Evolutionary conservation across 805 yeast genomes (phyloP).

Genomic region (Kluyveromyces wickerhamii): DNA sequence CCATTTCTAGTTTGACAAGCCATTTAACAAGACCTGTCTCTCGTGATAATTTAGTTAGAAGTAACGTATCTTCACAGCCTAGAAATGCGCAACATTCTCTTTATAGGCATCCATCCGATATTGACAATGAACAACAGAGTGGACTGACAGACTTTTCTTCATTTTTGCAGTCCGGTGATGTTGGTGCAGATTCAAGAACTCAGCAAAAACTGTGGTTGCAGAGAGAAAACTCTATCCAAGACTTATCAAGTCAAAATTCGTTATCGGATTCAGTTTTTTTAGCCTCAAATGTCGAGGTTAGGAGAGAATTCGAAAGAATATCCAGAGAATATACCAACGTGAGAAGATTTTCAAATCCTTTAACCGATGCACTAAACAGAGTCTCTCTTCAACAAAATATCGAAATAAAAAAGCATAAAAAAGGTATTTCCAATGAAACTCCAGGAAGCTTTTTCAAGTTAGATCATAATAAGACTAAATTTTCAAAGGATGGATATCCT

Average conservation of each 20-base stretch:
- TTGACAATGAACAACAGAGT: not conserved
- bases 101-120: not conserved
- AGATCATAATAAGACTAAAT: not conserved
- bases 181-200: slow-evolving; percentile 55
- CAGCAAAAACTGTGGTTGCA: slow-evolving; percentile 83
- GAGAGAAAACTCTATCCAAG: slow-evolving; percentile 64
- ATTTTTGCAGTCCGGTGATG: slow-evolving; percentile 32
- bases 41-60: slow-evolving; percentile 8
- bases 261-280: slow-evolving; percentile 25
- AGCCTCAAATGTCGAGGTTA: slow-evolving; percentile 46
- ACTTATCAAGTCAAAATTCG: slow-evolving; percentile 32
- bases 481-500: not conserved
- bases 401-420: slow-evolving; percentile 10
- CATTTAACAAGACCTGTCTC: slow-evolving; percentile 21
- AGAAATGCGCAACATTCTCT: not conserved
- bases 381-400: slow-evolving; percentile 17
- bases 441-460: not conserved
- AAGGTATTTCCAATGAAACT: not conserved
- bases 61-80: not conserved
- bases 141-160: slow-evolving; percentile 31
- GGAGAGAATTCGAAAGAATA: slow-evolving; percentile 72
- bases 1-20: slow-evolving; percentile 27
- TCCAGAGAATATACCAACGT: slow-evolving; percentile 67
- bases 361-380: slow-evolving; percentile 54
- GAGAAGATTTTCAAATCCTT: slow-evolving; percentile 62